A percentile compares a stretch with the other conserved stretches of the same genome.
These are phyloP conservation scores for Volvox africanus DNA, from an alignment of 139 green algal genomes.

Conservation along the genomic window DNA sequence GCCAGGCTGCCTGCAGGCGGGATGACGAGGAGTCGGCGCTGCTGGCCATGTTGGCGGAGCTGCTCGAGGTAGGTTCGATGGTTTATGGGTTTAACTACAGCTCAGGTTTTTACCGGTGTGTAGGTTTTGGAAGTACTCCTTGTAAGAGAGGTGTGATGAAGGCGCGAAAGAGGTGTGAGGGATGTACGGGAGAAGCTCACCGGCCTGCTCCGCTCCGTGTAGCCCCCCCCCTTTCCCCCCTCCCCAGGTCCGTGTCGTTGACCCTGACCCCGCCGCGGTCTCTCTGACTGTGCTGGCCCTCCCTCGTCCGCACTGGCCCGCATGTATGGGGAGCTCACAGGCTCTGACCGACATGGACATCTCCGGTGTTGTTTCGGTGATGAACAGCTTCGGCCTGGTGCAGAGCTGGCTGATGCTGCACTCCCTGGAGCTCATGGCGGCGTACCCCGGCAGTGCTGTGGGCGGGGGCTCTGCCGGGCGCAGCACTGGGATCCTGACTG, in stretches of 20 bases:
- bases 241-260: background rate
- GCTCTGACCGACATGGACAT: slow-evolving; percentile 43
- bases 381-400: slow-evolving; percentile 31
- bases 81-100: too few relatives aligned
- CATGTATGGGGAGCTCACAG: background rate
- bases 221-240: too few relatives aligned
- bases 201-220: too few relatives aligned
- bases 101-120: too few relatives aligned
- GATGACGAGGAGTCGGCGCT: slow-evolving; percentile 25
- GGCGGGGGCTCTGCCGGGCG: background rate
- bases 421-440: slow-evolving; percentile 66
- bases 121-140: too few relatives aligned
- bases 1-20: slow-evolving; percentile 22
- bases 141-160: too few relatives aligned
- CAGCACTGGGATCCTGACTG: slow-evolving; percentile 27
- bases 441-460: slow-evolving; percentile 32
- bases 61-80: slow-evolving; percentile 27
- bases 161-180: too few relatives aligned
- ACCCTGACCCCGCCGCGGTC: too few relatives aligned
- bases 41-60: slow-evolving; percentile 46
- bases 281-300: too few relatives aligned
- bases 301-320: too few relatives aligned
- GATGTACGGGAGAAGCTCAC: background rate
- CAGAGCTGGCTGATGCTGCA: slow-evolving; percentile 81
- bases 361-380: slow-evolving; percentile 54